phyloP scores from a whole-genome alignment of 2,329 filamentous ascomycete genomes.

The Curvularia verruculosa region DNA sequence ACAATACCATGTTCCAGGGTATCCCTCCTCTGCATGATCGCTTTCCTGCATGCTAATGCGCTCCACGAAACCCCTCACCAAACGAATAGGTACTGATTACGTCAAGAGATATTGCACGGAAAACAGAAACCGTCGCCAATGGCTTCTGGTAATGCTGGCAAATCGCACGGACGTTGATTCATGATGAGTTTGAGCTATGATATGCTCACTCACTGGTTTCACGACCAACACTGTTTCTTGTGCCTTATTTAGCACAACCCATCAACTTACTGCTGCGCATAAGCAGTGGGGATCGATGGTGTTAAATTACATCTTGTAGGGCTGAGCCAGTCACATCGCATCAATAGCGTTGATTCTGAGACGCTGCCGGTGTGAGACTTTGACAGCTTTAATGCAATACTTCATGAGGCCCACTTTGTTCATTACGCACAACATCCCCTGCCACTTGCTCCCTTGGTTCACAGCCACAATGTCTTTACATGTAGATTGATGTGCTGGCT shows the following conservation, averaged over 20 bases:
- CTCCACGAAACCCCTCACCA: background rate
- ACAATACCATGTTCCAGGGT: background rate
- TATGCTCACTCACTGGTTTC: constrained; percentile 15
- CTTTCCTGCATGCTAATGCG: background rate
- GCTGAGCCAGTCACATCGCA: constrained; percentile 20
- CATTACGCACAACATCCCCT: constrained; percentile 3
- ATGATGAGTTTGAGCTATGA: constrained; percentile 9
- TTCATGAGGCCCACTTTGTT: constrained; percentile 24
- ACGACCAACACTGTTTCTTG: constrained; percentile 26
- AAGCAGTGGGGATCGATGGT: background rate
- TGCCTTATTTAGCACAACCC: constrained; percentile 22
- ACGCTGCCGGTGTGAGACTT: constrained; percentile 34
- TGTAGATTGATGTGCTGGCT: constrained; percentile 20
- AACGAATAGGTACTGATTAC: background rate
- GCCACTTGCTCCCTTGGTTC: constrained; percentile 16
- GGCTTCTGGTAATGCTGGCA: background rate
- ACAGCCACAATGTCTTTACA: constrained; percentile 15
- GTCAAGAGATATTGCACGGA: background rate
- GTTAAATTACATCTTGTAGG: constrained; percentile 28
- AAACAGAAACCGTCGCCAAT: background rate
- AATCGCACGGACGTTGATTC: background rate
- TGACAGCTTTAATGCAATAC: constrained; percentile 37
- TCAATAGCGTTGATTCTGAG: constrained; percentile 32
- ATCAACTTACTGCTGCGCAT: constrained; percentile 14
- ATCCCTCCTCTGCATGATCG: background rate